Evolutionary conservation across 768 basidiomycete genomes (phyloP), one percentile per base, ranked within the genome.

Genomic region (Ephemerocybe angulata): DNA sequence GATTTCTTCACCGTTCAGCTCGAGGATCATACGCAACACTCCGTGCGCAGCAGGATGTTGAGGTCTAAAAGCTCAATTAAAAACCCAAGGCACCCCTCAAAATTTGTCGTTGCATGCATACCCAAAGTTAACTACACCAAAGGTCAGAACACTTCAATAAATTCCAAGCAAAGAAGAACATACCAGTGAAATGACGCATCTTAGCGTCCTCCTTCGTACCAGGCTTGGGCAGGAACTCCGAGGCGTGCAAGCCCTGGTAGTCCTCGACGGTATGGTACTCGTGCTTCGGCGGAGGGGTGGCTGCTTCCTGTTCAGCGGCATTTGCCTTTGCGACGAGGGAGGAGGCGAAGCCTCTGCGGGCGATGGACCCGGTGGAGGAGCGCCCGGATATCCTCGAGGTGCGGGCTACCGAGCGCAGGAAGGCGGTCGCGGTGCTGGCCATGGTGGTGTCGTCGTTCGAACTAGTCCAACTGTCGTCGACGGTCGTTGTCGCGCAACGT

Each of bases 1-100:
- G 64, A 94, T 90, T 72, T 93, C 94, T 71, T 99, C 96, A 62
- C 96, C 96, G 66, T 98, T 98, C 63, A 99, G 75, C 72, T 99
- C 97, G 52, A 99, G 74, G 68, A 99, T 99, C 78, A 99, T 82
- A 55, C 97, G 89, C 37, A 99, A 81, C 71, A 99, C 97, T 67
- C 97, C 97, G 70, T 99, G 97, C 15, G 97, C 97, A 52, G 97
- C 97, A 53, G 96, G 96, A 76, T 99, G 96, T 69, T 99, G 96
- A 52, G 96, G 96, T 58, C 92, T 89, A 61, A 55, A 58, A 49
- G 44, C 17, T 19, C 31, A 12, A 22, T 55, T 52, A 38, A 44
- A n/a, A 35, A 42, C 40, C 52, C 51, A 43, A 31, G 29, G 46
- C 38, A 29, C 21, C 28, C 47, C 21, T 28, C 42, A 38, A 43